A percentile compares a stretch with the other conserved stretches of the same genome.
These are phyloP conservation scores for Alliaria petiolata DNA, from an alignment of 345 rosid species.

Conservation along the genomic window DNA sequence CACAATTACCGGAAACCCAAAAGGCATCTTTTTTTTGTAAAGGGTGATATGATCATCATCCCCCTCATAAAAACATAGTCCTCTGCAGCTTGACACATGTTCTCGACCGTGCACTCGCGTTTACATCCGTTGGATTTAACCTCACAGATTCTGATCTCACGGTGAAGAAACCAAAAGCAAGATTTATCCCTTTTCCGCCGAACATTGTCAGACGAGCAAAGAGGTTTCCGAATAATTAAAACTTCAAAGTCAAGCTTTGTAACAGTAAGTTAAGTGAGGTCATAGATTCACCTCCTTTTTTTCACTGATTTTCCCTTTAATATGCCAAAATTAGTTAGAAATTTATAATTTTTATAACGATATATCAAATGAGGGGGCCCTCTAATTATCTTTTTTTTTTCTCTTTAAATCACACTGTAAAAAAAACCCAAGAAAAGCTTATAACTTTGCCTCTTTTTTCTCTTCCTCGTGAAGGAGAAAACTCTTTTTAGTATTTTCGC, in stretches of 20 bases:
- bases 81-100: conserved; percentile 2
- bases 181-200: conserved; percentile 10
- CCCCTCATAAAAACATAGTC: too few species aligned
- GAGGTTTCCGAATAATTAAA: neutral
- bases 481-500: neutral
- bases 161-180: neutral
- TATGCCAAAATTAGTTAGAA: conserved; percentile 2
- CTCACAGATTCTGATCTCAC: conserved; percentile 11
- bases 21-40: conserved; percentile 3
- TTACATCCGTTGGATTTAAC: conserved; percentile 9
- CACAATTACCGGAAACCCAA: conserved; percentile 2
- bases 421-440: neutral
- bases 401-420: neutral
- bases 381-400: neutral
- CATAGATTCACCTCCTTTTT: conserved; percentile 5
- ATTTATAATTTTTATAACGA: neutral
- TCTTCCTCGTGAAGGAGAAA: neutral
- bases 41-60: neutral
- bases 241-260: conserved; percentile 11
- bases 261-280: conserved; percentile 22
- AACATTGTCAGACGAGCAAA: conserved; percentile 9
- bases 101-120: neutral
- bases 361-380: neutral
- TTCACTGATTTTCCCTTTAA: neutral
- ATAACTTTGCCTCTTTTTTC: neutral